A percentile compares a stretch with the other conserved stretches of the same genome.
Evolutionary conservation across 176 grass and related monocot species (phyloP).

Genomic region (Juncus inflexus): DNA sequence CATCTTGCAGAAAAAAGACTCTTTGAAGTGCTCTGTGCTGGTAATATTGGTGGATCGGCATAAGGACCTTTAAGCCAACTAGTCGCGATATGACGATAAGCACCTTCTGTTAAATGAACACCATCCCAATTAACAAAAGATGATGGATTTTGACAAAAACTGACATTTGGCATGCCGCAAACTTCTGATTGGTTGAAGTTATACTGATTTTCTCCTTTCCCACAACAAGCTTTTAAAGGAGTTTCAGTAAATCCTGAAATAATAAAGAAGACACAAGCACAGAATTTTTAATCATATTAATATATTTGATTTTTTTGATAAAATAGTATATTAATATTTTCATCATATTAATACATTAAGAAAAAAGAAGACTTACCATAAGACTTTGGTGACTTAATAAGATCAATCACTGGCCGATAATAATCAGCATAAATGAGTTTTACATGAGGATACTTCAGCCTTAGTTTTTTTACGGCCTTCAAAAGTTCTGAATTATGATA

Average conservation of each 20-base stretch:
- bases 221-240: constrained; percentile 18
- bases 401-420: constrained; percentile 38
- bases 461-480: constrained; percentile 18
- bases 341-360: not conserved
- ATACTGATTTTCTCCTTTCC: constrained; percentile 31
- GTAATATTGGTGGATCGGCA: constrained; percentile 38
- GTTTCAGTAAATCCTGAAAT: not conserved
- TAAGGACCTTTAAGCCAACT: constrained; percentile 66
- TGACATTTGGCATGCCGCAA: constrained; percentile 45
- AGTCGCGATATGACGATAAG: constrained; percentile 50
- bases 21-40: no score
- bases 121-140: constrained; percentile 77
- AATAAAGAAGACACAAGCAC: not conserved
- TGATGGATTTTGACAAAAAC: constrained; percentile 34
- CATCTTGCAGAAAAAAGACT: no score
- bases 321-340: not conserved
- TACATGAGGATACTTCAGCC: constrained; percentile 22
- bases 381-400: constrained; percentile 30
- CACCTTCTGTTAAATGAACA: constrained; percentile 74
- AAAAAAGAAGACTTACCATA: constrained; percentile 32
- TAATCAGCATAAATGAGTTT: constrained; percentile 40
- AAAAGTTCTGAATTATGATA: constrained; percentile 43
- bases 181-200: constrained; percentile 55
- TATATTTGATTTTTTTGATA: not conserved
- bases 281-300: not conserved